Base-by-base conservation (phyloP, 352 stramenopile species). In the Phytopythium ostracodes region DNA sequence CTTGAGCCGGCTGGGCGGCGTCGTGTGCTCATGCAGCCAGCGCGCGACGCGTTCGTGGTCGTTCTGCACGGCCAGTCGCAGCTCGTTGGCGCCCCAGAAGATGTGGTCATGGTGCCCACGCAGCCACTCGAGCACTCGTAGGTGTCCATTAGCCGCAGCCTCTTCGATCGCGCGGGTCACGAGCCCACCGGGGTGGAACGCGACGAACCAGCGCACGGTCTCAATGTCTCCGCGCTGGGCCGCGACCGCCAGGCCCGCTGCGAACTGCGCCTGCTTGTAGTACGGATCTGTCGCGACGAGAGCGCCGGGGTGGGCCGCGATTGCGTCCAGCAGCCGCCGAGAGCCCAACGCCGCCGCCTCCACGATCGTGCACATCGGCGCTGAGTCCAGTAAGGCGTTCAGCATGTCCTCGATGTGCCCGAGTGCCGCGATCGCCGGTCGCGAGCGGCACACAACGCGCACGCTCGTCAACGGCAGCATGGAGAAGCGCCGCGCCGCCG, bases 61-160 rank as follows among this genome's bases (percentile, higher is more conserved):
- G 10, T 63, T 50, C 40, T 69, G 56, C 3, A 75, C 52, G 17
- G 68, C 68, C 27, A 70, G 70, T 18, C 42, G 42, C 42, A 75
- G 62, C 22, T 75, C 68, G 50, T 75, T 75, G 1, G 68, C 68
- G 0, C 68, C 68, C 68, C 68, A 75, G 56, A 75, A 75, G n/a
- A 75, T 62, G 43, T 66, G 47, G 53, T 66, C 60, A 36, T 66
- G 61, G 54, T 52, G 17, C 7, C n/a, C 9, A 20, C 18, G 50
- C 17, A 66, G 46, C 61, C 61, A 66, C 24, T 57, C 47, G 43
- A 66, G 44, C 18, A 66, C 54, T 18, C 46, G 33, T 20, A 66
- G 44, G 31, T 53, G 35, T 1, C 61, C 61, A 18, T 66, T 33
- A 6, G n/a, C n/a, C 4, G 60, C 60, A 6, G 60, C 60, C 55